Base-by-base conservation (phyloP, 2,329 filamentous ascomycete species). In the Cladophialophora bantiana region DNA sequence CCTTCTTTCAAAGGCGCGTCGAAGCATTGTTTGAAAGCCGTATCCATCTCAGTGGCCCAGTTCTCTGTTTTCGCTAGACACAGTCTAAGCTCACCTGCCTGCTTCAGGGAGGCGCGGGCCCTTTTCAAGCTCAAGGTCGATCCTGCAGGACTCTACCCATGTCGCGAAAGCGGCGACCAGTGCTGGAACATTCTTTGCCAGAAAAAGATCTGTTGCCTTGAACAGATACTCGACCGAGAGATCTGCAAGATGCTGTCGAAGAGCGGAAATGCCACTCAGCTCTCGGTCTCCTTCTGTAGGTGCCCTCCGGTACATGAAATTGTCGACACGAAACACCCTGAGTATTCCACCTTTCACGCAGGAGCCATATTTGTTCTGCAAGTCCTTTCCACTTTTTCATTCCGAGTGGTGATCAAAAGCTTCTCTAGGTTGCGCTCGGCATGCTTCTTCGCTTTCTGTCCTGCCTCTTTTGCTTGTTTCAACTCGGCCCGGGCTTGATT, bases 311-410 rank as follows among this genome's bases (percentile, higher is more conserved):
- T 40, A 40, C 34, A 58, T n/a, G 32, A 34, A 13, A 15, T 56
- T 66, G 50, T 68, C 67, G 15, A 68, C 57, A 40, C 64, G 66
- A 35, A 62, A 66, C 6, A 68, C 60, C 9, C 61, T 31, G 12
- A 68, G 45, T 18, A 64, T 9, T 6, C 34, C 40, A 2, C 26
- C 15, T 7, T 34, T n/a, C 6, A 66, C 18, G 3, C n/a, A 7
- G 3, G 45, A 12, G 9, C 42, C 36, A 26, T 62, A 64, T 7
- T 42, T 52, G 12, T 48, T 18, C n/a, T 42, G 34, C 45, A 68
- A 4, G 1, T 57, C 52, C 12, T 35, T 6, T 20, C 35, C 5
- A 66, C 56, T 5, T 54, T 56, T 13, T 40, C 15, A 36, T 68
- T 68, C 20, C 67, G 54, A 13, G 31, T 40, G 6, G 57, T 36